Conservation (phyloP, 2,329 filamentous ascomycete genomes). For the Davidsoniella eucalypti region DNA sequence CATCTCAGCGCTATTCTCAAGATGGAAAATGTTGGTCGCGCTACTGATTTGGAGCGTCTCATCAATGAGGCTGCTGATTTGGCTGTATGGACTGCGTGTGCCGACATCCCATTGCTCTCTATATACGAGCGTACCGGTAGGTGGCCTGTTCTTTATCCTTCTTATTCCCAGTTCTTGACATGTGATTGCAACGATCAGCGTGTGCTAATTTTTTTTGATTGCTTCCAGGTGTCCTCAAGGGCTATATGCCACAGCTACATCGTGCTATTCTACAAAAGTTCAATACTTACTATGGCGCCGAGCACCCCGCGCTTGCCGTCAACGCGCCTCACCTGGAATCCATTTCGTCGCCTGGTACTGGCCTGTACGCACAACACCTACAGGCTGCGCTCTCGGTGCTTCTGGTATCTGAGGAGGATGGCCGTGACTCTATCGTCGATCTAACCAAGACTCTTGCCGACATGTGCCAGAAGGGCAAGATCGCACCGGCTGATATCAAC, state of each 20-base stretch:
- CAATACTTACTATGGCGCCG: constrained; percentile 68
- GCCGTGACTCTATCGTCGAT: constrained; percentile 85
- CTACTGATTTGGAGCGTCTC: constrained; percentile 61
- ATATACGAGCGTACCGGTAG: constrained; percentile 84
- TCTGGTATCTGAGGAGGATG: constrained; percentile 72
- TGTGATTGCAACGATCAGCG: no score
- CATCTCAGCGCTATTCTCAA: constrained; percentile 80
- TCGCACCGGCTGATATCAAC: constrained; percentile 67
- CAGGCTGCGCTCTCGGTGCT: constrained; percentile 13
- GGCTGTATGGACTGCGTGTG: constrained; percentile 80
- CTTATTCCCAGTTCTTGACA: not conserved
- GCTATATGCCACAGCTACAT: constrained; percentile 73
- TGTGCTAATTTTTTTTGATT: no score
- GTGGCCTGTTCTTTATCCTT: constrained; percentile 15
- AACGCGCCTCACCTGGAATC: constrained; percentile 28
- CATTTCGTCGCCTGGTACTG: constrained; percentile 18
- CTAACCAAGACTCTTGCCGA: constrained; percentile 85
- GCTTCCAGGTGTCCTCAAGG: constrained; percentile 62
- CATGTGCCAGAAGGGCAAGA: constrained; percentile 83
- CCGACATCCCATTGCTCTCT: constrained; percentile 72
- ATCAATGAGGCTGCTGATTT: constrained; percentile 86
- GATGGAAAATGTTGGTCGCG: constrained; percentile 50
- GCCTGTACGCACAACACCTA: constrained; percentile 15
- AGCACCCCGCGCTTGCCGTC: constrained; percentile 52
- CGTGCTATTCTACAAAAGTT: constrained; percentile 64